Base-by-base conservation (phyloP, 1,284 basidiomycete species). In the Lentinula novae-zelandiae region DNA sequence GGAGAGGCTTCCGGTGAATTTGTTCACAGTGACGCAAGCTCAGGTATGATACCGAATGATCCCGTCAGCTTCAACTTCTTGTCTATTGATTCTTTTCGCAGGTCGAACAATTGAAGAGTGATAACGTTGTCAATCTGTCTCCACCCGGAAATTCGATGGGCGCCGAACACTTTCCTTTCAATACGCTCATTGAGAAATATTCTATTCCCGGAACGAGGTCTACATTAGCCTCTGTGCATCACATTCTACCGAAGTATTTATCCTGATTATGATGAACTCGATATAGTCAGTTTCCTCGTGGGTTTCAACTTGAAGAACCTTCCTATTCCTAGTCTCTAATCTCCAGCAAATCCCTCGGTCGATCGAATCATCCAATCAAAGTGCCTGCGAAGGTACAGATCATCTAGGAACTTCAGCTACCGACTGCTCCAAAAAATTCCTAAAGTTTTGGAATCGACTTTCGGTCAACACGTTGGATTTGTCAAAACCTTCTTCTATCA, bases 1-100 rank as follows among this genome's bases (percentile, higher is more conserved):
- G 48, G 87, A 90, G 69, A 76, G 74, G 58, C 73, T 90, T 5
- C 89, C 87, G 0, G 68, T 74, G n/a, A 87, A 81, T 64, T 66
- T 88, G 9, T 84, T 90, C 63, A 89, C 89, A 0, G 66, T 90
- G 15, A 89, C 89, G 6, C 76, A 82, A 48, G 81, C 81, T 63
- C 88, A 90, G 76, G 87, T 87, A 44, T 22, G 60, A 27, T 27
- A 27, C 27, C 27, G 3, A 27, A 27, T 3, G 27, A 27, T 4
- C 27, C 27, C 27, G 27, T 27, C 3, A 27, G 27, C 3, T 0
- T 27, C 27, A 27, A 27, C 27, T 27, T 27, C 3, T 27, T 27
- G 27, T 0, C 3, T 4, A 27, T 27, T 27, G 27, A 27, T 3
- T 57, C 42, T 5, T 13, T 7, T 51, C 38, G 50, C 50, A 51